phyloP scores from a whole-genome alignment of 2,329 filamentous ascomycete genomes.

The Orbilia quercus region DNA sequence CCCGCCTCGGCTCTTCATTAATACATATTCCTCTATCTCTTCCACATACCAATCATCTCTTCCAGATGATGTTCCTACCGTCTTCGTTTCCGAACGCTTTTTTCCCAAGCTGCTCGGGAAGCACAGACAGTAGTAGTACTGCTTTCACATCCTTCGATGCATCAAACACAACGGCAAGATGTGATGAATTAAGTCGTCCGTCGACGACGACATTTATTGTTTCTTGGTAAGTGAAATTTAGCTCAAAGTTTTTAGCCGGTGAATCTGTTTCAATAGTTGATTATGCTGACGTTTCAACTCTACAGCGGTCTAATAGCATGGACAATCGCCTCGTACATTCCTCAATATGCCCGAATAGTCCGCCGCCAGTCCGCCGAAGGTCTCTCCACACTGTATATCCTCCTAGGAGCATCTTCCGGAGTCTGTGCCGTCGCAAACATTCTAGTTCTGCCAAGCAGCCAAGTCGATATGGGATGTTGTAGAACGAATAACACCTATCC shows the following conservation, averaged over 20 bases:
- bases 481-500: slow-evolving; percentile 55
- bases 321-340: slow-evolving; percentile 51
- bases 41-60: neutral
- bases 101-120: slow-evolving; percentile 11
- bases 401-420: slow-evolving; percentile 40
- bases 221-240: slow-evolving; percentile 27
- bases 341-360: slow-evolving; percentile 49
- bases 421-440: slow-evolving; percentile 54
- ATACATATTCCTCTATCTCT: neutral
- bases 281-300: neutral
- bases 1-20: neutral
- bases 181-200: slow-evolving; percentile 39
- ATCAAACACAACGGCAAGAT: slow-evolving; percentile 22
- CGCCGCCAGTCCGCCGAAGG: slow-evolving; percentile 47
- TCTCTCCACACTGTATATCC: slow-evolving; percentile 45
- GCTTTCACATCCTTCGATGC: neutral
- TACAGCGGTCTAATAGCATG: slow-evolving; percentile 31
- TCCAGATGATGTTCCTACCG: slow-evolving; percentile 42
- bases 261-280: neutral
- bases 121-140: neutral
- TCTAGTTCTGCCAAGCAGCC: slow-evolving; percentile 57
- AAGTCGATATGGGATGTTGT: slow-evolving; percentile 58
- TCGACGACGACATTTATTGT: slow-evolving; percentile 33
- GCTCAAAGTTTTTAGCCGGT: too few species aligned
- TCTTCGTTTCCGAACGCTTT: slow-evolving; percentile 32